Base-by-base conservation (phyloP, 257 asterid genomes). In the Cordia subcordata region DNA sequence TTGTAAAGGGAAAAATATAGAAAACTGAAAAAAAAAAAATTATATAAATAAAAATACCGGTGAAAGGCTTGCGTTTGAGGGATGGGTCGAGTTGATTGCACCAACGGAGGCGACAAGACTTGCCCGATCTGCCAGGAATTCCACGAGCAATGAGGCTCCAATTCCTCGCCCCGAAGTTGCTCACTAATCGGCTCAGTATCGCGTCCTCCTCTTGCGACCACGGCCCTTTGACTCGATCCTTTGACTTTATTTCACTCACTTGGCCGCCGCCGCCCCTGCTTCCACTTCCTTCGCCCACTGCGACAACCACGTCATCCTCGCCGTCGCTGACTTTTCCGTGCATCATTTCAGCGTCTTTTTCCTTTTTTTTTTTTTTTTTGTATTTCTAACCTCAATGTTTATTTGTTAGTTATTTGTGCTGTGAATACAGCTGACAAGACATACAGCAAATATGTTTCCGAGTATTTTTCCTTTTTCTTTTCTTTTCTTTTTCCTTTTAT, bases 101-200 rank as follows among this genome's bases (percentile, higher is more conserved):
- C 98, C 96, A 90, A 1, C 98, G 84, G 13, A 90, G 87, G 57
- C 96, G 91, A 72, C 98, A 90, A 18, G 97, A 90, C 59, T 90
- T 90, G 4, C 97, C 97, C 57, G 94, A 80, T 77, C 96, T 77
- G 22, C 98, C 95, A 13, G 95, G 85, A 71, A 90, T 85, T 55
- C 95, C 95, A 10, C 90, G 85, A 13, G 98, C 95, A 21, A 90
- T 79, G 40, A 90, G 70, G 65, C 87, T 87, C 98, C 98, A 90
- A 76, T 90, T 87, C 63, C 86, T 80, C 11, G 98, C 85, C 17
- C 98, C 96, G 55, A 85, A 75, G 32, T 77, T 79, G 53, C 74
- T 64, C 27, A 91, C 96, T 6, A 88, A 87, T 27, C 75, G 72
- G 69, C 85, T 80, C 53, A 87, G 84, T 70, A 81, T 63, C 59